These are phyloP conservation scores for Talaromyces sp. DNA, from an alignment of 2,329 filamentous ascomycete genomes.

Conservation along the genomic window DNA sequence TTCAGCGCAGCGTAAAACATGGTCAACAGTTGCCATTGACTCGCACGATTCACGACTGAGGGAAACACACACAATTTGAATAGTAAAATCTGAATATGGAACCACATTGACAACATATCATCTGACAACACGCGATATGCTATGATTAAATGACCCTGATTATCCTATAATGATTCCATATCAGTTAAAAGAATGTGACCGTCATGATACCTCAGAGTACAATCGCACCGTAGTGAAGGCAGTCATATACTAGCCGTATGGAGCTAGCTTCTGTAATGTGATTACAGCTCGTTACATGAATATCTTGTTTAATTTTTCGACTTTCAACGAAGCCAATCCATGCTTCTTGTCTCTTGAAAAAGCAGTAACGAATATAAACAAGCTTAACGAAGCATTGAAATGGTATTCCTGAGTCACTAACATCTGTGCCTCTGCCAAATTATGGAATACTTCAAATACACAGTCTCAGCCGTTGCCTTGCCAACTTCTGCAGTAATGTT, in stretches of 20 bases:
- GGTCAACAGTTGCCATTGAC: too few species aligned
- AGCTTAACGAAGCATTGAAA: too few species aligned
- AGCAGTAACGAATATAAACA: too few species aligned
- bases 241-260: not conserved
- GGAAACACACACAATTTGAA: not conserved
- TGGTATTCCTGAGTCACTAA: too few species aligned
- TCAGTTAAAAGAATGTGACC: not conserved
- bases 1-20: too few species aligned
- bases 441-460: not conserved
- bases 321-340: not conserved
- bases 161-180: not conserved
- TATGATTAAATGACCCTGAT: not conserved
- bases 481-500: not conserved
- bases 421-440: not conserved
- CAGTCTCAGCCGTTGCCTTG: not conserved
- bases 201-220: not conserved
- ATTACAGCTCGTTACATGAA: not conserved
- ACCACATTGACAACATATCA: not conserved
- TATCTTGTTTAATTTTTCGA: not conserved
- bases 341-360: too few species aligned
- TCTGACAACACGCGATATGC: not conserved
- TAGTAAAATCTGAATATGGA: not conserved
- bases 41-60: not conserved
- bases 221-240: too few species aligned
- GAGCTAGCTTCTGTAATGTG: not conserved